Conservation (phyloP, 345 rosid genomes). For the Jatropha curcas region DNA sequence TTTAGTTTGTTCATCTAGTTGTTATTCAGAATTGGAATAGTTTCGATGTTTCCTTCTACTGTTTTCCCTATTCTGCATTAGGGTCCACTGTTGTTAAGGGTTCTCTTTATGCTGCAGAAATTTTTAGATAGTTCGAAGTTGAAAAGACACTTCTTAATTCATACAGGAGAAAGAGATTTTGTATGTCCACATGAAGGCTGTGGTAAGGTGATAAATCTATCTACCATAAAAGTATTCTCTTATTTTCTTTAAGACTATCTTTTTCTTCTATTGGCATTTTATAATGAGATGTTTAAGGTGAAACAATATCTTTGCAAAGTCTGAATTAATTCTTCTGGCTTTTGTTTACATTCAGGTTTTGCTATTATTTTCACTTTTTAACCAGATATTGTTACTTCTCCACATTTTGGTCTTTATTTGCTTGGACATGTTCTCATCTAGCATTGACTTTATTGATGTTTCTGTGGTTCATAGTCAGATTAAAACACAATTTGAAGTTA, state of each 20-base stretch:
- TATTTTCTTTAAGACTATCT: not conserved
- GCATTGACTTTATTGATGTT: not conserved
- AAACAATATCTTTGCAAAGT: not conserved
- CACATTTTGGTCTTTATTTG: not conserved
- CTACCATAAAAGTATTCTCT: not conserved
- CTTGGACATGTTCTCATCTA: not conserved
- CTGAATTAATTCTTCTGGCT: not conserved
- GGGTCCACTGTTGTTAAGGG: not conserved
- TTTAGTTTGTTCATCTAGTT: not conserved
- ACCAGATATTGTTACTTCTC: not conserved
- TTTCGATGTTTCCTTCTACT: not conserved
- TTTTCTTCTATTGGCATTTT: not conserved
- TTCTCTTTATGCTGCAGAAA: conserved; percentile 60
- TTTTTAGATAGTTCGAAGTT: conserved; percentile 97
- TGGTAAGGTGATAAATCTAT: conserved; percentile 76
- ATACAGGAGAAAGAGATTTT: conserved; percentile 85
- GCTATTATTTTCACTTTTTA: not conserved
- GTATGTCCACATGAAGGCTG: conserved; percentile 95
- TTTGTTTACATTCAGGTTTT: not conserved
- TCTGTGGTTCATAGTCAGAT: not conserved
- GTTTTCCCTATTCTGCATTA: conserved; percentile 10
- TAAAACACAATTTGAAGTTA: not conserved
- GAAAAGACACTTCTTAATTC: conserved; percentile 91
- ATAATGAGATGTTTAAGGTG: not conserved
- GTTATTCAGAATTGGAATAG: not conserved